These are phyloP conservation scores for Sordariomycetes sp. DNA, from an alignment of 2,329 filamentous ascomycete genomes.

Conservation along the genomic window DNA sequence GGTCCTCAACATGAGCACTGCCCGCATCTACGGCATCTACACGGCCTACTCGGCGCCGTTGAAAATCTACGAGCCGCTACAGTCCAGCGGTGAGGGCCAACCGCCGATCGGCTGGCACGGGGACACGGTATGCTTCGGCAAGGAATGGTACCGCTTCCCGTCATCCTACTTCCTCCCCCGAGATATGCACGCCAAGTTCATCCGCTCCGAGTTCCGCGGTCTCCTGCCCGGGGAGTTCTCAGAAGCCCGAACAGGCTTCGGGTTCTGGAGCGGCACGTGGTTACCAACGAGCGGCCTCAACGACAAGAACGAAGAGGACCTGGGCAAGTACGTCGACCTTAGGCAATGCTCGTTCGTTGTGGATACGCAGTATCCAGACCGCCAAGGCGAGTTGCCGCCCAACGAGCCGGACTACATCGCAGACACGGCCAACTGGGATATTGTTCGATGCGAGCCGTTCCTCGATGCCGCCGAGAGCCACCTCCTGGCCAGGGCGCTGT, in stretches of 20 bases:
- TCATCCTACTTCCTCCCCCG: slow-evolving; percentile 84
- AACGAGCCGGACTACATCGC: slow-evolving; percentile 75
- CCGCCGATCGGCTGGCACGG: slow-evolving; percentile 45
- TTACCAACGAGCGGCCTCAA: slow-evolving; percentile 79
- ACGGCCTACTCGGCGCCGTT: slow-evolving; percentile 78
- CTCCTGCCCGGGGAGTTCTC: slow-evolving; percentile 85
- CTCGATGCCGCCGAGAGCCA: slow-evolving; percentile 71
- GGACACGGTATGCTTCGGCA: slow-evolving; percentile 77
- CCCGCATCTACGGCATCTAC: slow-evolving; percentile 68
- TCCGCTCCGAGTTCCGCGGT: slow-evolving; percentile 83
- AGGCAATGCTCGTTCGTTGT: slow-evolving; percentile 73
- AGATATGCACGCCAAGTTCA: slow-evolving; percentile 78
- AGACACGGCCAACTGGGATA: slow-evolving; percentile 69
- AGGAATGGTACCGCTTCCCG: slow-evolving; percentile 98
- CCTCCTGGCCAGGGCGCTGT: slow-evolving; percentile 66
- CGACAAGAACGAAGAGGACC: slow-evolving; percentile 79
- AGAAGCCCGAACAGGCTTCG: slow-evolving; percentile 60
- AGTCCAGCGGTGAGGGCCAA: slow-evolving; percentile 37
- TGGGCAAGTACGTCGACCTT: slow-evolving; percentile 75
- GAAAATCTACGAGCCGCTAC: slow-evolving; percentile 58
- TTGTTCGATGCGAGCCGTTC: slow-evolving; percentile 66
- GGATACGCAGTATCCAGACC: slow-evolving; percentile 69
- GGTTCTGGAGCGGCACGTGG: slow-evolving; percentile 77
- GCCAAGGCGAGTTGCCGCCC: slow-evolving; percentile 39
- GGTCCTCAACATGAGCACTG: slow-evolving; percentile 56